Conservation (phyloP, 2,329 filamentous ascomycete genomes). For the Purpureocillium lavendulum region DNA sequence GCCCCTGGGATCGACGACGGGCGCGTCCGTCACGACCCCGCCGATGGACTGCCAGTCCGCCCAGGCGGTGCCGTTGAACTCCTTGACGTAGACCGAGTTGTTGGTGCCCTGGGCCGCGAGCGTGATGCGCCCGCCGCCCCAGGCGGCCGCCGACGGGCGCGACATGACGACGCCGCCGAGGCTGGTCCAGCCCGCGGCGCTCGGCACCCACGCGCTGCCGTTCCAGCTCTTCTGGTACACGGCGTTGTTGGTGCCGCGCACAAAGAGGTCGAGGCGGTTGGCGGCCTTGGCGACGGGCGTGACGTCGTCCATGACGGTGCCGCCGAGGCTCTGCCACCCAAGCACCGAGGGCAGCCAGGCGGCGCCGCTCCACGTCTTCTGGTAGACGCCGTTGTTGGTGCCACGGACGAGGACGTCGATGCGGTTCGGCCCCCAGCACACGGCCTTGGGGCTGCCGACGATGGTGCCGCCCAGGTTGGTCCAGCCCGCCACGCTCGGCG, state of each 20-base stretch:
- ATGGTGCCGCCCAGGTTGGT: slow-evolving; percentile 15
- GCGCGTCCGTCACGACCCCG: slow-evolving; percentile 3
- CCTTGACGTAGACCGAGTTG: slow-evolving; percentile 2
- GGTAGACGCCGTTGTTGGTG: slow-evolving; percentile 3
- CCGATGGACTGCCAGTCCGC: slow-evolving; percentile 4
- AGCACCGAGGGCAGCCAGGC: slow-evolving; percentile 2
- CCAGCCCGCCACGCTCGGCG: slow-evolving; percentile 9
- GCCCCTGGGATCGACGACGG: slow-evolving; percentile 3
- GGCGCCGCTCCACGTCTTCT: slow-evolving; percentile 6
- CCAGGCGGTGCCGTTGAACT: slow-evolving; percentile 3
- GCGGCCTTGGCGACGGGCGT: slow-evolving; percentile 13
- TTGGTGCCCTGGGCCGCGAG: slow-evolving; percentile 3
- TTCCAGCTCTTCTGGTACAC: slow-evolving; percentile 5
- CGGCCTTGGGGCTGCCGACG: slow-evolving; percentile 13
- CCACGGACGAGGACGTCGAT: slow-evolving; percentile 13
- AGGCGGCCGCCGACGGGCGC: slow-evolving; percentile 3
- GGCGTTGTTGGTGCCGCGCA: slow-evolving; percentile 14
- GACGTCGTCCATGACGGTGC: slow-evolving; percentile 14
- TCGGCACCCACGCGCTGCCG: slow-evolving; percentile 3
- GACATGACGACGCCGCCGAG: slow-evolving; percentile 9
- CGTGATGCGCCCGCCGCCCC: not conserved
- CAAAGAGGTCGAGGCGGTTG: slow-evolving; percentile 18
- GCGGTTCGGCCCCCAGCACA: slow-evolving; percentile 13
- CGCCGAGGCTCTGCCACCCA: slow-evolving; percentile 2
- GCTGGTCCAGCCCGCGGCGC: slow-evolving; percentile 9